phyloP scores from a whole-genome alignment of 2,329 filamentous ascomycete genomes.

The Alternaria sp. region DNA sequence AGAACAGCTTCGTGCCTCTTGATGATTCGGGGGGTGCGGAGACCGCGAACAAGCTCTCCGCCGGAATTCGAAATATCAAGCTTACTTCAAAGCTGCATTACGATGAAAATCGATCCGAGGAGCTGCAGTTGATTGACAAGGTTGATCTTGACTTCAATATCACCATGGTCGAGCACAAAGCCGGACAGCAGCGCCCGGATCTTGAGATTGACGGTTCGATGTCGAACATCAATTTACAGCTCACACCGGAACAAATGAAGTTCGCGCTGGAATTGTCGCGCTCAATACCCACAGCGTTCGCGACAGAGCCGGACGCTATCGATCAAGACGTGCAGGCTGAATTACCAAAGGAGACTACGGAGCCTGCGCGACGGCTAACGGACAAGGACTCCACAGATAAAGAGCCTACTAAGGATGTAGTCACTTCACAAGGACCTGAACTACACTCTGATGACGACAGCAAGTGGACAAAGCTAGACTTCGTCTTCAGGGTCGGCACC shows the following conservation, averaged over 20 bases:
- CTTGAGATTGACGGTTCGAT: slow-evolving; percentile 90
- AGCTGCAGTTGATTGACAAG: slow-evolving; percentile 95
- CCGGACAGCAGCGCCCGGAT: slow-evolving; percentile 81
- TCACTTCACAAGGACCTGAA: slow-evolving; percentile 67
- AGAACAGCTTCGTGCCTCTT: slow-evolving; percentile 87
- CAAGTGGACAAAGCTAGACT: slow-evolving; percentile 90
- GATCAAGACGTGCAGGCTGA: slow-evolving; percentile 79
- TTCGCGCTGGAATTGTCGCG: slow-evolving; percentile 87
- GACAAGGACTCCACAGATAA: slow-evolving; percentile 46
- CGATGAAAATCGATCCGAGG: slow-evolving; percentile 73
- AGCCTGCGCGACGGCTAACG: slow-evolving; percentile 58
- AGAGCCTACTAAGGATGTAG: slow-evolving; percentile 59
- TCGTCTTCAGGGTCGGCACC: slow-evolving; percentile 87
- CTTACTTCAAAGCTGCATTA: slow-evolving; percentile 92
- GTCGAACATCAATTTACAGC: slow-evolving; percentile 88
- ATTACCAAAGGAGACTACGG: slow-evolving; percentile 66
- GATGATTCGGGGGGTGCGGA: slow-evolving; percentile 77
- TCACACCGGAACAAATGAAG: slow-evolving; percentile 90
- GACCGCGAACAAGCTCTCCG: slow-evolving; percentile 86
- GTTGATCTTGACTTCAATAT: slow-evolving; percentile 94
- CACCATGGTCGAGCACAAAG: slow-evolving; percentile 86
- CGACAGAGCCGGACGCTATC: slow-evolving; percentile 71
- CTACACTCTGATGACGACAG: slow-evolving; percentile 69
- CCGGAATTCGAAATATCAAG: slow-evolving; percentile 90
- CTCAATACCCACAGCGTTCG: slow-evolving; percentile 87